Percentiles rank a stretch among this genome's conserved stretches.
Conservation (phyloP, 2,329 filamentous ascomycete species). For the Fusarium sp. region DNA sequence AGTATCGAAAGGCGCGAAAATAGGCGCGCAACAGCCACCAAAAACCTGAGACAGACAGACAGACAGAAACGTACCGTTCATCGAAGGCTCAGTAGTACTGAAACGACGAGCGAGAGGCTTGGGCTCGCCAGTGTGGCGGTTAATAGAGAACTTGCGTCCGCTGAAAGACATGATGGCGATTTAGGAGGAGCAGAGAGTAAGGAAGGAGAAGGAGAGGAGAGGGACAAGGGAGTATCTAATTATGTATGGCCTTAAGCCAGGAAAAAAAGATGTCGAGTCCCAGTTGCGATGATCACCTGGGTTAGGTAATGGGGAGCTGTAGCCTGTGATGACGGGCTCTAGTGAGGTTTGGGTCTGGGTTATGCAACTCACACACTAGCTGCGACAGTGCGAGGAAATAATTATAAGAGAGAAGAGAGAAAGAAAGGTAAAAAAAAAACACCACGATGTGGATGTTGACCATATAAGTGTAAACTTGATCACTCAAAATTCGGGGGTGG, state of each 20-base stretch:
- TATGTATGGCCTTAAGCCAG: conserved; percentile 22
- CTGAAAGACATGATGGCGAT: conserved; percentile 60
- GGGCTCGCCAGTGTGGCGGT: conserved; percentile 73
- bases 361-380: conserved; percentile 27
- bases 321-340: conserved; percentile 14
- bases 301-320: conserved; percentile 12
- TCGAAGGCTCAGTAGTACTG: conserved; percentile 69
- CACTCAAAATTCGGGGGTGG: conserved; percentile 39
- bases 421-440: conserved; percentile 10
- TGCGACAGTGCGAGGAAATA: neutral
- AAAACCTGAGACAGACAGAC: conserved; percentile 9
- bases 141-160: conserved; percentile 75
- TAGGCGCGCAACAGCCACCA: neutral
- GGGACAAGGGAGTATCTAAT: neutral
- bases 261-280: conserved; percentile 7
- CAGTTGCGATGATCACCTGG: conserved; percentile 16
- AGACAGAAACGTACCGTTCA: conserved; percentile 61
- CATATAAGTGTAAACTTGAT: conserved; percentile 44
- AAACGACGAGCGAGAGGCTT: conserved; percentile 67
- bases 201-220: conserved; percentile 4
- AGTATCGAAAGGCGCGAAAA: neutral
- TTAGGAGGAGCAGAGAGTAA: neutral
- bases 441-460: conserved; percentile 15
- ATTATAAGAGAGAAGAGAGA: conserved; percentile 9
- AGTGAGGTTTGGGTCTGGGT: conserved; percentile 23